These are phyloP conservation scores for Rhexocercosporidium sp. DNA, from an alignment of 2,329 filamentous ascomycete species.

Conservation along the genomic window DNA sequence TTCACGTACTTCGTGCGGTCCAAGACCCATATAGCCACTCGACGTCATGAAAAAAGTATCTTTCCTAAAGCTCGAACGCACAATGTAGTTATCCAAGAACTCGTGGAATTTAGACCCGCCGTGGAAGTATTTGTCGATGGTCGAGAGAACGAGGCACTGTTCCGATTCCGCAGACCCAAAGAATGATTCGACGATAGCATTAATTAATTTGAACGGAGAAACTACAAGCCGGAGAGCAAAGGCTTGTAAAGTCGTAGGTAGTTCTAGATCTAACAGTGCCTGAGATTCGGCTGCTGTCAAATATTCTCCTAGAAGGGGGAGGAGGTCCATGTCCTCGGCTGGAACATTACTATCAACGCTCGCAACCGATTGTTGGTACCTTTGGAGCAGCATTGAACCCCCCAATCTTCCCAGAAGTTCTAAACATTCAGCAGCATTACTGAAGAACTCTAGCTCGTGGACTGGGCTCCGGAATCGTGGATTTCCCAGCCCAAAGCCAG, in stretches of 20 bases:
- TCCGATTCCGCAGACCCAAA: neutral
- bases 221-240: neutral
- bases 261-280: neutral
- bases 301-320: neutral
- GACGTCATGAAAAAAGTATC: neutral
- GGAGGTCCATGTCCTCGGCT: neutral
- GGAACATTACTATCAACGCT: neutral
- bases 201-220: neutral
- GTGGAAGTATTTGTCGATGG: neutral
- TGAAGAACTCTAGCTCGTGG: neutral
- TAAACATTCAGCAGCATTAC: neutral
- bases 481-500: neutral
- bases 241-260: neutral
- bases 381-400: neutral
- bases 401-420: neutral
- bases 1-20: neutral
- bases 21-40: neutral
- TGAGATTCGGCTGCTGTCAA: neutral
- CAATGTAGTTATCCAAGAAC: neutral
- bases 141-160: neutral
- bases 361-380: neutral
- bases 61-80: neutral
- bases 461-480: neutral
- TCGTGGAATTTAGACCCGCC: neutral
- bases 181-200: neutral